These are phyloP conservation scores for Cytospora piceae DNA, from an alignment of 2,329 filamentous ascomycete species.

Conservation along the genomic window DNA sequence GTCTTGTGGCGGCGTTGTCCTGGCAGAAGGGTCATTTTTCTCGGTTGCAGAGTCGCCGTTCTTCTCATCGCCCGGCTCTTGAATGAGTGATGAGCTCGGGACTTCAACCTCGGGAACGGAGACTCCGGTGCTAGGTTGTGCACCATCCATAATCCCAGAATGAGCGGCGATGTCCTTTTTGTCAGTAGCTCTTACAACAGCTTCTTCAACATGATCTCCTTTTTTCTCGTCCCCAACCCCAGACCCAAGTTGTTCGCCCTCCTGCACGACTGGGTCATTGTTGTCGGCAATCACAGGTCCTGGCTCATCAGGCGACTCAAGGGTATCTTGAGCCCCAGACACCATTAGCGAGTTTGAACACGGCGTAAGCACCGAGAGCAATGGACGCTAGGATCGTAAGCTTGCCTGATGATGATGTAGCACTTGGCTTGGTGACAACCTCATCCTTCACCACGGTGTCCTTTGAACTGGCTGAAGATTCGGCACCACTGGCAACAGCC, in stretches of 20 bases:
- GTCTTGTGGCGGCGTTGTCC: constrained; percentile 1
- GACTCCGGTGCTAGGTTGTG: constrained; percentile 1
- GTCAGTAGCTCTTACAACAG: constrained; percentile 27
- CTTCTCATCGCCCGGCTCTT: neutral
- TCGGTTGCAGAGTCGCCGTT: neutral
- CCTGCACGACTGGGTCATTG: constrained; percentile 27
- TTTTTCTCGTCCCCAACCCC: constrained; percentile 22
- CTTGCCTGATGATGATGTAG: constrained; percentile 31
- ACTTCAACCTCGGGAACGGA: neutral
- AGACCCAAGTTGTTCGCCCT: constrained; percentile 25
- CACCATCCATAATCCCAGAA: neutral
- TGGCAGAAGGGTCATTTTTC: constrained; percentile 1
- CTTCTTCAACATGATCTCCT: constrained; percentile 29
- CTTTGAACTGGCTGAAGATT: constrained; percentile 32
- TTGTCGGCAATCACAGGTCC: constrained; percentile 23
- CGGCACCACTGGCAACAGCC: constrained; percentile 24
- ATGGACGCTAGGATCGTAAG: constrained; percentile 32
- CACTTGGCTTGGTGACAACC: constrained; percentile 24
- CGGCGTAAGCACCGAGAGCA: constrained; percentile 30
- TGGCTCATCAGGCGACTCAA: constrained; percentile 28
- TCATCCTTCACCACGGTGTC: constrained; percentile 30
- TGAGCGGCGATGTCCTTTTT: constrained; percentile 23
- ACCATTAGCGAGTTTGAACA: constrained; percentile 32
- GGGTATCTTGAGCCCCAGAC: constrained; percentile 30
- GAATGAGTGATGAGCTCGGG: constrained; percentile 2